Base-by-base conservation (phyloP, 192 early-diverging fungal species). In the Glomus cerebriforme region DNA sequence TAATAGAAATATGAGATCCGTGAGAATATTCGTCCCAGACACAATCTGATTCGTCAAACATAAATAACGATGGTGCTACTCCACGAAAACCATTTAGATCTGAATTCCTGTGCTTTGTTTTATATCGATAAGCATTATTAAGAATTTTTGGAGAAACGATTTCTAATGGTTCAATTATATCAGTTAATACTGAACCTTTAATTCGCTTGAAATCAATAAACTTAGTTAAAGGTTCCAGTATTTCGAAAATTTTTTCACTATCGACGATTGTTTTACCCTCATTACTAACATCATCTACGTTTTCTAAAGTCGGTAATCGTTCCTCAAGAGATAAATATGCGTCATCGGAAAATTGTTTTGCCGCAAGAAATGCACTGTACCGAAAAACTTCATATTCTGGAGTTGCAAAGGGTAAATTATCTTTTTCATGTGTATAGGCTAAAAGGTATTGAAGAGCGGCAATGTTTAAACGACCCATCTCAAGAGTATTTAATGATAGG, bases 91-190 rank as follows among this genome's bases (percentile, higher is more conserved):
- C 49, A 22, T 17, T 22, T 54, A 54, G 22, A 7, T 6, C 17
- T 49, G 13, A 19, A 54, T 54, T 19, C 4, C 19, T 17, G 0
- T 26, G 17, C 12, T n/a, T 29, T 35, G 65, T 10, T 67, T 32
- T 0, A 29, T 34, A 17, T 27, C 9, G 13, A 27, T 29, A 31
- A 12, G 65, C 34, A 17, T 22, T 6, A 26, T 6, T 12, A 67
- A 22, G 4, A 2, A 7, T 32, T 67, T 10, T 29, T 29, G 2
- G 3, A n/a, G 65, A 17, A 67, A 22, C 15, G 19, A 22, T 54
- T 22, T 22, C 26, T 32, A 59, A 59, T 10, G 72, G 72, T n/a
- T 73, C 45, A 73, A 73, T 73, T 1, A 73, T 73, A 54, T 73
- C 32, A 19, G 0, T 35, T 22, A 73, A 9, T 19, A 58, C 24